Evolutionary conservation across 2,329 filamentous ascomycete genomes (phyloP).

Genomic region (Karstenula rhodostoma): DNA sequence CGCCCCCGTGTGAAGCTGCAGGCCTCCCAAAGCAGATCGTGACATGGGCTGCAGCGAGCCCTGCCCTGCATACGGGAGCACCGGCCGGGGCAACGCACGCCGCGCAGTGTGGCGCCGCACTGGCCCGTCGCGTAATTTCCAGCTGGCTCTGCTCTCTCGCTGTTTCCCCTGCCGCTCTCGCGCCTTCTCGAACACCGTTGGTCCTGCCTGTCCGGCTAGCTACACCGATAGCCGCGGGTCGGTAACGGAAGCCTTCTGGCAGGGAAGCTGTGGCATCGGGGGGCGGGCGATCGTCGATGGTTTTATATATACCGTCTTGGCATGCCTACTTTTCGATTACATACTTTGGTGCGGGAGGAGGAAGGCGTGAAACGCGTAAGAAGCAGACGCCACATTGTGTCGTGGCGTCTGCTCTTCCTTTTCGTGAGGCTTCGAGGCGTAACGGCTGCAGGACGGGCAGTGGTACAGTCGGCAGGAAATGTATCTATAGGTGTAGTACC

Average conservation of each 20-base stretch:
- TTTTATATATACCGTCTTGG: constrained; percentile 7
- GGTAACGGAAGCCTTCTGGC: too few species aligned
- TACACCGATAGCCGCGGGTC: background rate
- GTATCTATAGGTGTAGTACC: background rate
- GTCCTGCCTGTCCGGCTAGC: background rate
- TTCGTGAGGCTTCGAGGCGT: background rate
- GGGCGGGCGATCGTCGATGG: constrained; percentile 1
- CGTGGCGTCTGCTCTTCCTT: background rate
- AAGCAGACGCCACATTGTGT: background rate
- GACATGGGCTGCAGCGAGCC: constrained; percentile 10
- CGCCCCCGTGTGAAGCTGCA: constrained; percentile 17
- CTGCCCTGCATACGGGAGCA: constrained; percentile 12
- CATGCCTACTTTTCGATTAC: constrained; percentile 1
- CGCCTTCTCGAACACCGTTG: constrained; percentile 11
- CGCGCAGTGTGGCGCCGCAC: background rate
- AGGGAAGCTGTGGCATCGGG: background rate
- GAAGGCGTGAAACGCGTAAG: constrained; percentile 10
- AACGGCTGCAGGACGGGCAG: constrained; percentile 3
- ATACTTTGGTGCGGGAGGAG: background rate
- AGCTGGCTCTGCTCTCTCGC: background rate
- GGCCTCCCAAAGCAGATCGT: constrained; percentile 19
- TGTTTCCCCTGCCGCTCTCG: background rate
- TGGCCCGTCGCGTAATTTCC: background rate
- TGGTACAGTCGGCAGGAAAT: constrained; percentile 24
- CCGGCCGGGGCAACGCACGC: constrained; percentile 4